These are phyloP conservation scores for Rosa multiflora DNA, from an alignment of 306 rosid genomes.

Conservation along the genomic window DNA sequence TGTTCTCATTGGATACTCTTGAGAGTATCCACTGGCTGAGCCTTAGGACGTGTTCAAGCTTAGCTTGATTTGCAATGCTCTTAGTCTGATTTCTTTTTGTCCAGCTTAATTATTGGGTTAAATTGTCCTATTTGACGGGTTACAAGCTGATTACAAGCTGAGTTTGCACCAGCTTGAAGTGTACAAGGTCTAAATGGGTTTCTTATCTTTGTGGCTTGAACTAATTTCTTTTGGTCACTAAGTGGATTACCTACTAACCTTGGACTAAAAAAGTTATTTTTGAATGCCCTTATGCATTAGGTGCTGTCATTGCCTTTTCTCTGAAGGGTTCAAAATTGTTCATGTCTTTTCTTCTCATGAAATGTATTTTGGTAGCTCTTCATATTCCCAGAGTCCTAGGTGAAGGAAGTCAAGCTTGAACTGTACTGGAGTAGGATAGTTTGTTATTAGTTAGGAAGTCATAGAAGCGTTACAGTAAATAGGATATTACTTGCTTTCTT, in stretches of 20 bases:
- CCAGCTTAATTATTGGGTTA: not conserved
- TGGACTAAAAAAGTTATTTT: not conserved
- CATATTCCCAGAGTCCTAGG: not conserved
- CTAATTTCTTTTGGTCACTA: not conserved
- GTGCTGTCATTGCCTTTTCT: not conserved
- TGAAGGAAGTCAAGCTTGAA: not conserved
- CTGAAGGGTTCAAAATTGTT: not conserved
- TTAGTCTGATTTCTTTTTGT: not conserved
- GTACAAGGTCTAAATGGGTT: not conserved
- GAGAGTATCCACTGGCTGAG: conserved; percentile 2
- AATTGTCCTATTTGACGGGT: not conserved
- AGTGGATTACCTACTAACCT: not conserved
- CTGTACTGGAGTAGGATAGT: not conserved
- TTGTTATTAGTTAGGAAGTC: not conserved
- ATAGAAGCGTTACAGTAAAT: not conserved
- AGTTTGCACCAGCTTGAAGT: not conserved
- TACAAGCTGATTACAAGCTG: too few relatives aligned
- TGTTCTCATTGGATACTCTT: conserved; percentile 3
- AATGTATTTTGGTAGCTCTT: not conserved
- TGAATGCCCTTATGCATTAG: not conserved
- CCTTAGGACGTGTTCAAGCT: not conserved
- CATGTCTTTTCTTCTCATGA: too few relatives aligned
- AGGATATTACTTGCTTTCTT: not conserved
- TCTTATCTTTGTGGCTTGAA: not conserved
- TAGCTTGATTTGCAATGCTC: not conserved